These are phyloP conservation scores for Russula foetens DNA, from an alignment of 768 basidiomycete genomes.

Conservation along the genomic window DNA sequence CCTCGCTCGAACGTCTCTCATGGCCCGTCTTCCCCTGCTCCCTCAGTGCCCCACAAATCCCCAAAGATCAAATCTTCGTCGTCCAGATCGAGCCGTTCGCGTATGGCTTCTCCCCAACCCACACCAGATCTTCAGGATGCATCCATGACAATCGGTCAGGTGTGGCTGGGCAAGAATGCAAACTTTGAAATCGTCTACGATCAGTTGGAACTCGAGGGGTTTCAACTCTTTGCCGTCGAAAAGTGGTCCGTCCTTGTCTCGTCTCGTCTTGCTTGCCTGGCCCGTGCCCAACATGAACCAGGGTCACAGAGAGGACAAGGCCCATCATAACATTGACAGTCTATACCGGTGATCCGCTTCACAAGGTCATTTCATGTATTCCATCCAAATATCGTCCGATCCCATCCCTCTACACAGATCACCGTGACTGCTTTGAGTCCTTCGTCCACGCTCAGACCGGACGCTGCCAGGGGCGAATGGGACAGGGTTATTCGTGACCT, in stretches of 20 bases:
- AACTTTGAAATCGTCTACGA: conserved; percentile 44
- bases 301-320: conserved; percentile 61
- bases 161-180: conserved; percentile 39
- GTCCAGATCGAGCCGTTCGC: conserved; percentile 16
- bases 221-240: conserved; percentile 83
- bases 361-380: conserved; percentile 38
- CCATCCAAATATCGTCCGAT: background rate
- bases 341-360: conserved; percentile 65
- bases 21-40: background rate
- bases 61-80: conserved; percentile 3
- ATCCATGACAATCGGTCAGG: conserved; percentile 7
- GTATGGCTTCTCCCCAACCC: conserved; percentile 1
- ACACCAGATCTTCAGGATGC: background rate
- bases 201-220: conserved; percentile 46
- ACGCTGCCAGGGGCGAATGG: conserved; percentile 48
- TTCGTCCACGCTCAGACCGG: conserved; percentile 31
- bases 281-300: conserved; percentile 22
- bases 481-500: conserved; percentile 52
- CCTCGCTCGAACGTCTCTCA: background rate
- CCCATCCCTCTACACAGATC: conserved; percentile 35
- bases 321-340: conserved; percentile 58
- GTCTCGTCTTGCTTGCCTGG: background rate
- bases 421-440: conserved; percentile 50
- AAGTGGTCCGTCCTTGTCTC: conserved; percentile 48
- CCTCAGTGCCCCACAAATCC: conserved; percentile 2